These are phyloP conservation scores for Trichoderma harzianum DNA, from an alignment of 2,329 filamentous ascomycete genomes.

Conservation along the genomic window DNA sequence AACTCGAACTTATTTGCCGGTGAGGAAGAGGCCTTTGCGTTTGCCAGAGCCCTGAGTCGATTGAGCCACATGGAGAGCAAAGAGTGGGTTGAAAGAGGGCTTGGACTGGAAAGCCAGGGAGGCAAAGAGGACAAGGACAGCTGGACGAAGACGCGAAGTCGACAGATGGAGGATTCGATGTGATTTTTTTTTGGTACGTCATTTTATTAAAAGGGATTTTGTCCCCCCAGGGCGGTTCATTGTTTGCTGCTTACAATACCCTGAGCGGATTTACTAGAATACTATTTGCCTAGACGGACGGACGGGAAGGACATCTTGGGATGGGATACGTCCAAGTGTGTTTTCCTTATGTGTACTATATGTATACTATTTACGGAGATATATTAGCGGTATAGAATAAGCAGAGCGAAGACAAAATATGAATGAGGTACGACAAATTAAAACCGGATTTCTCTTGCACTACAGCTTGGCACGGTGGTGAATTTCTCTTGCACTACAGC, in stretches of 20 bases:
- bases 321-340: background rate
- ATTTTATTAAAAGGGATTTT: background rate
- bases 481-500: too few relatives aligned
- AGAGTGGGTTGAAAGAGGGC: conserved; percentile 88
- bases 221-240: background rate
- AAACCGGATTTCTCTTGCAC: background rate
- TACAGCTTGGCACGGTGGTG: too few relatives aligned
- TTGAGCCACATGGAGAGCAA: conserved; percentile 89
- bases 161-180: conserved; percentile 67
- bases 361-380: background rate
- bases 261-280: background rate
- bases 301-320: background rate
- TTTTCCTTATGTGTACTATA: background rate
- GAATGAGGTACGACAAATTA: background rate
- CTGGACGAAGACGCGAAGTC: conserved; percentile 63
- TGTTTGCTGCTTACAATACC: background rate
- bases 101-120: conserved; percentile 61
- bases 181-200: conserved; percentile 30
- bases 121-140: conserved; percentile 63
- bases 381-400: background rate
- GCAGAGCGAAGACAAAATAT: background rate
- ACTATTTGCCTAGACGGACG: background rate
- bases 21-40: conserved; percentile 95
- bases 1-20: conserved; percentile 84
- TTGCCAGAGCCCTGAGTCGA: conserved; percentile 80